Evolutionary conservation across 2,329 filamentous ascomycete genomes (phyloP), one percentile per base, ranked within the genome.

Genomic region (Sarocladiaceae sp.): DNA sequence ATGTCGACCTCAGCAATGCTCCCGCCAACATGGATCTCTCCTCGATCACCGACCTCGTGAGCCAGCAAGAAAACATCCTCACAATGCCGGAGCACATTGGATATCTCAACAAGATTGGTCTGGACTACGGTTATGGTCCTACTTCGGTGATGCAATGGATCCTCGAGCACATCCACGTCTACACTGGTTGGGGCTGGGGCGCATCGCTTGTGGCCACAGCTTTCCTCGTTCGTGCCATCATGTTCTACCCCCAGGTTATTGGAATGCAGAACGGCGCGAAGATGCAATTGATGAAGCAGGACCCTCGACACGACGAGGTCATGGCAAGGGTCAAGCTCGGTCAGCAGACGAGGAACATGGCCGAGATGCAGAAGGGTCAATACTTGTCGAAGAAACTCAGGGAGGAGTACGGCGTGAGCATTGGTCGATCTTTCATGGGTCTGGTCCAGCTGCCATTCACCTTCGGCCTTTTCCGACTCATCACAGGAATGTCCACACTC

Each of bases 101-200:
- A 56, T 97, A 92, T 63, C 75, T 99, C 54, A 82, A 88, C 59
- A 78, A 83, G 6, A 75, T 97, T 11, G 94, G 94, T 3, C 74
- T 99, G 20, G 89, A 97, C 61, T 97, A 87, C 62, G 91, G 93
- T 64, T 92, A 76, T 74, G 93, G 93, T 15, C 82, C 88, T 4
- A 89, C 91, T 0, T 72, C 84, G 3, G 58, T 82, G 15, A 83
- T 94, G 67, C 79, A 97, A 71, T 92, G 79, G 77, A 20, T 82
- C 2, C 71, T 97, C 11, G 94, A 99, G 74, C 84, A 93, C 64
- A 65, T 95, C 36, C 90, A 99, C 70, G 75, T 97, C 55, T 86
- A 79, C 60, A 72, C 68, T 2, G 90, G 87, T 31, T 70, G 90
- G 52, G 89, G 90, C 12, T 97, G 94, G 94, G 91, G 88, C 77